Evolutionary conservation across 306 rosid species (phyloP).

Genomic region (Pachyrhizus erosus): DNA sequence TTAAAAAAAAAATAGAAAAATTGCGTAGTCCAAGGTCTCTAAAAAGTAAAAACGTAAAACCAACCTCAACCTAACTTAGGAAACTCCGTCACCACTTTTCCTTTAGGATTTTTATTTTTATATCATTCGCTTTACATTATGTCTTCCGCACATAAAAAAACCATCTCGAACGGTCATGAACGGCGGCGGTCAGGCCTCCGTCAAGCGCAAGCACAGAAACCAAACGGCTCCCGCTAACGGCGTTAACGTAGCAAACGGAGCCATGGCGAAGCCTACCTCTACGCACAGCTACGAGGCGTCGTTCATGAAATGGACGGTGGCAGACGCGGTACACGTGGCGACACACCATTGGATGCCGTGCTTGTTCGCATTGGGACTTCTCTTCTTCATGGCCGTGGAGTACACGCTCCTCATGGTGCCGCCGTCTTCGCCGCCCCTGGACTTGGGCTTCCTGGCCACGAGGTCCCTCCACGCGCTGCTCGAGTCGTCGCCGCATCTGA

Average conservation of each 20-base stretch:
- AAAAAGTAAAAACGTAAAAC: neutral
- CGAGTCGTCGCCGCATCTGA: conserved; percentile 68
- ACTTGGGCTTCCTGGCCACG: conserved; percentile 81
- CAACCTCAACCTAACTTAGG: conserved; percentile 39
- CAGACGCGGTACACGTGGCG: conserved; percentile 69
- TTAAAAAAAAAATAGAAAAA: neutral
- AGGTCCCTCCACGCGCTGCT: conserved; percentile 66
- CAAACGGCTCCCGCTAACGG: conserved; percentile 14
- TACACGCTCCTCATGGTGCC: conserved; percentile 97
- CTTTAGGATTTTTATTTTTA: neutral
- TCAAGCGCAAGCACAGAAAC: conserved; percentile 27
- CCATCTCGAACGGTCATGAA: conserved; percentile 42
- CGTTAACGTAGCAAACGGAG: neutral
- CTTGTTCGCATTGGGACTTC: conserved; percentile 61
- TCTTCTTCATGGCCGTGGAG: conserved; percentile 94
- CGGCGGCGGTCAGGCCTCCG: conserved; percentile 50
- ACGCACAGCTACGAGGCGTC: conserved; percentile 49
- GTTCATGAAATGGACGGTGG: conserved; percentile 72
- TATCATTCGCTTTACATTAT: neutral
- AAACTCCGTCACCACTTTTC: conserved; percentile 51
- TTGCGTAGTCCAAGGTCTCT: neutral
- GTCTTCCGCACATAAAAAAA: neutral
- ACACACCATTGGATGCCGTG: conserved; percentile 85
- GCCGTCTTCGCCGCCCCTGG: conserved; percentile 80
- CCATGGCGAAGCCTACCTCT: conserved; percentile 39